Evolutionary conservation across 1,284 basidiomycete species (phyloP).

Genomic region (Xanthoconium separans): DNA sequence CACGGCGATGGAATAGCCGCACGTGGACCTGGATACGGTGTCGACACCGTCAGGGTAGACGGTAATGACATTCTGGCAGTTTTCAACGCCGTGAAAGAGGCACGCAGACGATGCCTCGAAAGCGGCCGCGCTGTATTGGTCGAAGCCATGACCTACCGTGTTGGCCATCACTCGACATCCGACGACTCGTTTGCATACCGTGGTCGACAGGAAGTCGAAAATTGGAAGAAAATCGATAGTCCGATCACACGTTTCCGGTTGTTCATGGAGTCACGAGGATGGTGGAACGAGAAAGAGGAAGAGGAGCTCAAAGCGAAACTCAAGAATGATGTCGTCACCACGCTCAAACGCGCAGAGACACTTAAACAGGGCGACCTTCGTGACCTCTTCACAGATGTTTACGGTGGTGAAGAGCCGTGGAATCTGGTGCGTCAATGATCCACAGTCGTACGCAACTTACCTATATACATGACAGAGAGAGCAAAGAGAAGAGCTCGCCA

Average conservation of each 20-base stretch:
- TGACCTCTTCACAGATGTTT: conserved; percentile 87
- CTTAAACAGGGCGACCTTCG: conserved; percentile 69
- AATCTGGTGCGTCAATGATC: conserved; percentile 63
- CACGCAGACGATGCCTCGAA: conserved; percentile 72
- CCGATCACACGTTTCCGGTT: conserved; percentile 83
- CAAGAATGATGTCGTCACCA: conserved; percentile 72
- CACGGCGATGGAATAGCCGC: conserved; percentile 92
- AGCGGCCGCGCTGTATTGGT: conserved; percentile 83
- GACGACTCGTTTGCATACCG: conserved; percentile 94
- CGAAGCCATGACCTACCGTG: conserved; percentile 91
- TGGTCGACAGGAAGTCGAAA: conserved; percentile 81
- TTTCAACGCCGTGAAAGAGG: conserved; percentile 78
- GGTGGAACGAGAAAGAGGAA: conserved; percentile 84
- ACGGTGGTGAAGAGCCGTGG: conserved; percentile 82
- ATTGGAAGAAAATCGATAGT: conserved; percentile 85
- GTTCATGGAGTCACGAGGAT: conserved; percentile 80
- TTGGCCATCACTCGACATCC: conserved; percentile 94
- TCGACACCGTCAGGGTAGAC: conserved; percentile 89
- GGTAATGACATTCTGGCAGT: conserved; percentile 94
- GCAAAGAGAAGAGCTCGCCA: conserved; percentile 77
- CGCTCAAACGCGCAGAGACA: conserved; percentile 78
- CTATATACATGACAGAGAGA: conserved; percentile 54
- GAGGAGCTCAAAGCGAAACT: conserved; percentile 67
- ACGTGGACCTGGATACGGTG: conserved; percentile 91
- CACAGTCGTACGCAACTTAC: background rate